Evolutionary conservation across 257 asterid genomes (phyloP), one percentile per base, ranked within the genome.

Genomic region (Marsdenia floribunda): DNA sequence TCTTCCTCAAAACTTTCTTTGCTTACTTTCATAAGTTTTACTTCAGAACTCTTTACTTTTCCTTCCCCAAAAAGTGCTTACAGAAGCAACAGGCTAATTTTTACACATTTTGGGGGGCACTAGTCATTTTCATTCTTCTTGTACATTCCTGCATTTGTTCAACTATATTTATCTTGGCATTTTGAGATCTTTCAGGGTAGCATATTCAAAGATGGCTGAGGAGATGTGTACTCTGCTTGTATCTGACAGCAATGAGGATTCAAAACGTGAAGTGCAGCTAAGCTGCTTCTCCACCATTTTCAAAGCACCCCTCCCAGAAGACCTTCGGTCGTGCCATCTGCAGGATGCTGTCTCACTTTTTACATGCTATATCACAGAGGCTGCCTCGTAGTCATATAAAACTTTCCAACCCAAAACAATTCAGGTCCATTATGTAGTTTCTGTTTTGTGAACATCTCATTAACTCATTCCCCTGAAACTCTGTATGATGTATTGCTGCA

Each of bases 141-240:
- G 7, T 38, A 14, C 22, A 3, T 73, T 58, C n/a, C 13, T 50
- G 13, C 70, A 60, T 11, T 44, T 44, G 14, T 3, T 29, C 33
- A 73, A 22, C 60, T 42, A 4, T 22, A 5, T 9, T 69, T 55
- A 37, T 64, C 24, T 63, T 6, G 4, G 26, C 46, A 22, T 33
- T 2, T 77, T 64, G 46, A 29, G 33, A 61, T 76, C 58, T 72
- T 76, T 74, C 93, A 91, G 98, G 84, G 96, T 81, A 46, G 97
- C 88, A 76, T 94, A 70, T 86, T 87, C 96, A 42, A 95, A 88
- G 90, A 95, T 95, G 99, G 96, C 97, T 0, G 97, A 92, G 81
- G 97, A 90, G 83, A 82, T 95, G 24, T 85, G 88, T 80, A 85
- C 80, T 72, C 77, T 89, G 82, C 96, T 92, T 49, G 85, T 95